phyloP scores from a whole-genome alignment of 2,329 filamentous ascomycete genomes.

The Colletotrichum lupini region DNA sequence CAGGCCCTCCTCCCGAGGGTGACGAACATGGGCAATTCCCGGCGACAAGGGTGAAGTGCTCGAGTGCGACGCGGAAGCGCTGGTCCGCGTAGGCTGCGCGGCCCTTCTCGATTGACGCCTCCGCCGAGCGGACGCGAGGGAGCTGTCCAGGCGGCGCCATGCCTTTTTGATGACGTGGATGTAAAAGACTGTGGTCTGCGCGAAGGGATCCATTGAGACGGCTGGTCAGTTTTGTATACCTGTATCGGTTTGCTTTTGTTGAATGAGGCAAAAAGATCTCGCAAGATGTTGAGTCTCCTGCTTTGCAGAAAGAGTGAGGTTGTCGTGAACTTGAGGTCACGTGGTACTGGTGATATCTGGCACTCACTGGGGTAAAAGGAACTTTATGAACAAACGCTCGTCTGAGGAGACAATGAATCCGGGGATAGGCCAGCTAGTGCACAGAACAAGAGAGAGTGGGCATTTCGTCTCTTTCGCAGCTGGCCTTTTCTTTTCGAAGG shows the following conservation, averaged over 20 bases:
- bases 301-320: not conserved
- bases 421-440: constrained; percentile 8
- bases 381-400: not conserved
- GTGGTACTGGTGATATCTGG: not conserved
- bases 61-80: constrained; percentile 48
- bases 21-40: constrained; percentile 30
- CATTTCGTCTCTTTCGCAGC: constrained; percentile 2
- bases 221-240: not conserved
- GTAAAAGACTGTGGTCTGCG: not conserved
- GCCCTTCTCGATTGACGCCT: constrained; percentile 46
- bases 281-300: not conserved
- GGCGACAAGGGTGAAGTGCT: constrained; percentile 46
- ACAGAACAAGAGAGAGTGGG: not conserved
- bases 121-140: constrained; percentile 36
- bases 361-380: not conserved
- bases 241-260: not conserved
- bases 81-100: constrained; percentile 46
- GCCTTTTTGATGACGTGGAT: not conserved
- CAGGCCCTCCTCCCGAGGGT: not conserved
- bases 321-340: not conserved
- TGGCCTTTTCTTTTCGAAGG: not conserved
- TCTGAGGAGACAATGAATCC: not conserved
- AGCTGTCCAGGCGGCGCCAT: constrained; percentile 21
- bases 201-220: not conserved
- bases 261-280: not conserved